Conservation (phyloP, 1,139 yeast species). For the Protomyces gravidus region DNA sequence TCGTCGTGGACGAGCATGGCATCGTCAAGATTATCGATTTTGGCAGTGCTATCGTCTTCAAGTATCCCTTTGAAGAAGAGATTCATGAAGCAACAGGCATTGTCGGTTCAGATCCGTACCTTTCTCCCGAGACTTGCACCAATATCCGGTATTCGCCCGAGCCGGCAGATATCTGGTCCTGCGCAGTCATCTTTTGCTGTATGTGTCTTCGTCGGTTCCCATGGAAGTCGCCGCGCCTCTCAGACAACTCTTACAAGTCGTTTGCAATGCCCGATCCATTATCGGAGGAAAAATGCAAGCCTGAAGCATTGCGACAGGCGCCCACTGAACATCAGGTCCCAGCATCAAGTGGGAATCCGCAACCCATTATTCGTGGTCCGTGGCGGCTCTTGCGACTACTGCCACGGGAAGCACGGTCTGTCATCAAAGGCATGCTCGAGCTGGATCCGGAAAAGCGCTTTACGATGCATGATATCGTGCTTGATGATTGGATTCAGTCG, state of each 20-base stretch:
- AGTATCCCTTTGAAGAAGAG: constrained; percentile 78
- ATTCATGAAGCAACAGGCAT: constrained; percentile 84
- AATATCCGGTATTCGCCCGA: constrained; percentile 80
- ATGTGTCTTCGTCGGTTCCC: constrained; percentile 93
- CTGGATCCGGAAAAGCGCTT: constrained; percentile 68
- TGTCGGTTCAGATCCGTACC: constrained; percentile 96
- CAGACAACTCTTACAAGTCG: constrained; percentile 80
- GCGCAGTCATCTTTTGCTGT: constrained; percentile 92
- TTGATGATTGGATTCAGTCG: constrained; percentile 67
- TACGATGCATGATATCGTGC: constrained; percentile 59
- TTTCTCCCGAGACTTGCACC: constrained; percentile 88
- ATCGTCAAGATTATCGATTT: constrained; percentile 88
- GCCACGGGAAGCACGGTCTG: constrained; percentile 79
- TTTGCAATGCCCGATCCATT: constrained; percentile 46
- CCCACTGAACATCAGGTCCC: constrained; percentile 15
- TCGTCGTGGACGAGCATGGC: constrained; percentile 83
- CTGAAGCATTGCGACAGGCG: constrained; percentile 1
- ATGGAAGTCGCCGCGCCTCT: constrained; percentile 86
- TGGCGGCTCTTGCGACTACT: constrained; percentile 79
- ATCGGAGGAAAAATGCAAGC: constrained; percentile 1
- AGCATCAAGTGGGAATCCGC: constrained; percentile 7
- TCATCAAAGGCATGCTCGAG: constrained; percentile 68
- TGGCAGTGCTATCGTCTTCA: constrained; percentile 92
- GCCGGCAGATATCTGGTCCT: constrained; percentile 91
- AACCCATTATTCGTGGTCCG: constrained; percentile 56